Conservation (phyloP, 495 filamentous ascomycete genomes). For the Trichoderma erinaceum region DNA sequence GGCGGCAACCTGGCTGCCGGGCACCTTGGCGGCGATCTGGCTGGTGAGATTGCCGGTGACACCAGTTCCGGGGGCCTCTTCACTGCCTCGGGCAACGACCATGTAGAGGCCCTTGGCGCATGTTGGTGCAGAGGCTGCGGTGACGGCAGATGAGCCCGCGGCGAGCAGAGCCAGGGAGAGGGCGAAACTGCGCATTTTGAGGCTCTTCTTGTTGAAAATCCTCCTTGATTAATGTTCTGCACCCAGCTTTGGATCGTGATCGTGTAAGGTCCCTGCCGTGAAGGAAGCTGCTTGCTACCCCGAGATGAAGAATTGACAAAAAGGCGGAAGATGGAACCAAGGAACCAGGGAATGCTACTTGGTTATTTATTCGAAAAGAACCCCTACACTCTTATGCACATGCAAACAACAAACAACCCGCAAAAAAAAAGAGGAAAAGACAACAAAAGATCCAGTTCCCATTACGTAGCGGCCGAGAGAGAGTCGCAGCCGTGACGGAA, state of each 20-base stretch:
- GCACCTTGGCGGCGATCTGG: slow-evolving; percentile 17
- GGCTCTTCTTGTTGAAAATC: background rate
- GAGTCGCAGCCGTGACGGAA: background rate
- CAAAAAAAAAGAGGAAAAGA: no score
- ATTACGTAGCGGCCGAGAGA: slow-evolving; percentile 7
- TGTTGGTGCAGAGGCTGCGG: background rate
- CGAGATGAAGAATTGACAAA: no score
- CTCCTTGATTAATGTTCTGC: background rate
- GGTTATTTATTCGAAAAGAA: no score
- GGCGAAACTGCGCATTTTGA: background rate
- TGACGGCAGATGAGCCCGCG: background rate
- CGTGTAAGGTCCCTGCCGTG: no score
- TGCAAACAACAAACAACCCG: no score
- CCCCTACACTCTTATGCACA: no score
- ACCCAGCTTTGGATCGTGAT: background rate
- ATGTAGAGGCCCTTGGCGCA: slow-evolving; percentile 20
- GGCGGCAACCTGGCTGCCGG: slow-evolving; percentile 16
- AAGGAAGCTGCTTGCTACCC: no score
- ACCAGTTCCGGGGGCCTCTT: slow-evolving; percentile 16
- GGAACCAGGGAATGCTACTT: no score
- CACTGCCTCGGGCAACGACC: slow-evolving; percentile 21
- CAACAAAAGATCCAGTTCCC: background rate
- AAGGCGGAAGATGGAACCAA: no score
- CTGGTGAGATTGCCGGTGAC: slow-evolving; percentile 19
- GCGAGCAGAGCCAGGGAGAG: background rate